Evolutionary conservation across 345 rosid genomes (phyloP).

Genomic region (Reutealis trisperma): DNA sequence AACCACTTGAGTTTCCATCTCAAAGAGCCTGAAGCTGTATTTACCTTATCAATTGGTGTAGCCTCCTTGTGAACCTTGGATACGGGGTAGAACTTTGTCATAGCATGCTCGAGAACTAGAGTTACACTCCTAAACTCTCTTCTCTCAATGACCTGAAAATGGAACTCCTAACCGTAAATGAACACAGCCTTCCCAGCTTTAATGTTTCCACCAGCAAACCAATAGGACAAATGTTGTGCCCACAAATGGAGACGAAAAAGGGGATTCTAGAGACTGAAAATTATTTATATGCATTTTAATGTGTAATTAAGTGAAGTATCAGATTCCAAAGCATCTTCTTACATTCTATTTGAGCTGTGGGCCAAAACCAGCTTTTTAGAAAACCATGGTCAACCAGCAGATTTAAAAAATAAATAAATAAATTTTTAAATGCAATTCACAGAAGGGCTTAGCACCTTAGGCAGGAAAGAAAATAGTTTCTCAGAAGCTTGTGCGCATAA

Average conservation of each 20-base stretch:
- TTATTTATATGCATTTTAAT: neutral
- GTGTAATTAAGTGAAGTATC: neutral
- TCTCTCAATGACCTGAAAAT: slow-evolving; percentile 55
- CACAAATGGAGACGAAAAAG: neutral
- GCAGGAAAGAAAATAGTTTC: neutral
- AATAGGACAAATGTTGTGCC: neutral
- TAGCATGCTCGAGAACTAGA: slow-evolving; percentile 38
- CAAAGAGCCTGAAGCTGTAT: slow-evolving; percentile 19
- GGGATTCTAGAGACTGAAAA: neutral
- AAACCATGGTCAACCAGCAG: neutral
- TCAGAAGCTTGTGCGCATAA: no score
- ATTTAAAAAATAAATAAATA: neutral
- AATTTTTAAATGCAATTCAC: neutral
- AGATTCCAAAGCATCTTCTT: neutral
- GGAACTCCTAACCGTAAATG: neutral
- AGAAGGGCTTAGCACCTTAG: neutral
- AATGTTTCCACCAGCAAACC: neutral
- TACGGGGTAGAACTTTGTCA: slow-evolving; percentile 32
- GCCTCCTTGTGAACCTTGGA: slow-evolving; percentile 25
- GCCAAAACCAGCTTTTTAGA: neutral
- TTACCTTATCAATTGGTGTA: slow-evolving; percentile 10
- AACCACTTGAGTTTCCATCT: slow-evolving; percentile 76
- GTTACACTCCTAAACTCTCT: slow-evolving; percentile 43
- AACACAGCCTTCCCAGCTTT: neutral
- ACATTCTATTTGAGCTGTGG: neutral